Percentiles rank a stretch among this genome's conserved stretches.
These are phyloP conservation scores for Tephrocybe rancida DNA, from an alignment of 768 basidiomycete genomes.

Conservation along the genomic window DNA sequence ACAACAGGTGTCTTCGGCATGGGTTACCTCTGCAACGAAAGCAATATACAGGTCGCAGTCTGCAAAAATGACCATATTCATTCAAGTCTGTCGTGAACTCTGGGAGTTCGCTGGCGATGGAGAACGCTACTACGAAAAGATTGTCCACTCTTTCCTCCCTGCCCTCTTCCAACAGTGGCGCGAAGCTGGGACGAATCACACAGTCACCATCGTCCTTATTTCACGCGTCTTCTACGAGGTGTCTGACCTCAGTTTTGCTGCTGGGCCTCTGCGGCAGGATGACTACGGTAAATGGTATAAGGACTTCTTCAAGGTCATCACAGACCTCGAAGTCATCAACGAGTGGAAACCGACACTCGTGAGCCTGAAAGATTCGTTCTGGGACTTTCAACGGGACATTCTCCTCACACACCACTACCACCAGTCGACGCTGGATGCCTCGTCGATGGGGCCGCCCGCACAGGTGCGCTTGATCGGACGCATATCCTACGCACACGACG, in stretches of 20 bases:
- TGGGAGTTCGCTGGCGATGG: slow-evolving; percentile 98
- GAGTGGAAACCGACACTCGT: slow-evolving; percentile 90
- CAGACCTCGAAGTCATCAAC: slow-evolving; percentile 84
- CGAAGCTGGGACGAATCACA: slow-evolving; percentile 86
- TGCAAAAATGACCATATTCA: slow-evolving; percentile 90
- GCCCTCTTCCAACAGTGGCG: slow-evolving; percentile 86
- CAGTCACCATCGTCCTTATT: slow-evolving; percentile 91
- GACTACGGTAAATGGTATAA: slow-evolving; percentile 85
- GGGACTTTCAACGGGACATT: slow-evolving; percentile 91
- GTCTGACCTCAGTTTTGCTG: slow-evolving; percentile 78
- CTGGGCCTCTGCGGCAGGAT: slow-evolving; percentile 76
- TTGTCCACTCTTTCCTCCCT: slow-evolving; percentile 96
- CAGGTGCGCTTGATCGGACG: slow-evolving; percentile 75
- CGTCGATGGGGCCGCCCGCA: slow-evolving; percentile 43
- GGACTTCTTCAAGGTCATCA: slow-evolving; percentile 95
- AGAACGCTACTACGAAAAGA: slow-evolving; percentile 94
- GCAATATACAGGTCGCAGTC: slow-evolving; percentile 88
- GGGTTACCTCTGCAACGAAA: slow-evolving; percentile 82
- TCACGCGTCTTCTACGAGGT: slow-evolving; percentile 90
- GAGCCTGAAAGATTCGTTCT: slow-evolving; percentile 85
- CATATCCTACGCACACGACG: slow-evolving; percentile 88
- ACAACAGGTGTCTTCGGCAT: slow-evolving; percentile 75
- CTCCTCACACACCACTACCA: slow-evolving; percentile 89
- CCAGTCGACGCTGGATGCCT: slow-evolving; percentile 56
- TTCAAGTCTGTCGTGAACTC: slow-evolving; percentile 94